phyloP scores from a whole-genome alignment of 129 eudicot genomes.

The Glebionis coronaria region DNA sequence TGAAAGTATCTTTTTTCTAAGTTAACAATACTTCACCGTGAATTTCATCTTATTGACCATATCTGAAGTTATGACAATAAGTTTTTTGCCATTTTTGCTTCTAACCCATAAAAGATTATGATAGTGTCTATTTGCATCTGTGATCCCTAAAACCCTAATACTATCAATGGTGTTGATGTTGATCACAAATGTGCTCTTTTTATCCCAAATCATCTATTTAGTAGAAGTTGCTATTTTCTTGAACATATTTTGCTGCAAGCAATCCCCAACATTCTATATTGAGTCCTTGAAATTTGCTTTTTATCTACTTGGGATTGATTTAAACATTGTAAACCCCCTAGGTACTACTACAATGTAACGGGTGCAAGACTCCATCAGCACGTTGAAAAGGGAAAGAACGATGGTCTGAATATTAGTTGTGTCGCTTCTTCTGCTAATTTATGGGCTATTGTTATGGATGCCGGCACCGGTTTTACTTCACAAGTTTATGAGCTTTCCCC shows the following conservation, averaged over 20 bases:
- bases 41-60: neutral
- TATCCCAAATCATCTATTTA: neutral
- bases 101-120: neutral
- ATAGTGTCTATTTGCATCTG: neutral
- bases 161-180: too few relatives aligned
- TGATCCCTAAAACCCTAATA: neutral
- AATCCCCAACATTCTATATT: neutral
- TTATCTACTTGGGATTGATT: neutral
- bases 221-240: neutral
- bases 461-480: constrained; percentile 70
- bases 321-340: constrained; percentile 5
- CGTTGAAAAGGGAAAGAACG: constrained; percentile 73
- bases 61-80: neutral
- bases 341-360: constrained; percentile 77
- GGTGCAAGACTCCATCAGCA: constrained; percentile 74
- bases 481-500: constrained; percentile 81
- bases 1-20: neutral
- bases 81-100: neutral
- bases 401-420: constrained; percentile 63
- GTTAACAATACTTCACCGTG: neutral
- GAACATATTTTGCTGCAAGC: neutral
- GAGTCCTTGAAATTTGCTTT: neutral
- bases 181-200: too few relatives aligned
- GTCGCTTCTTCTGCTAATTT: constrained; percentile 68
- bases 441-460: constrained; percentile 92